phyloP scores from a whole-genome alignment of 192 early-diverging fungal species.

The Coemansia sp. region DNA sequence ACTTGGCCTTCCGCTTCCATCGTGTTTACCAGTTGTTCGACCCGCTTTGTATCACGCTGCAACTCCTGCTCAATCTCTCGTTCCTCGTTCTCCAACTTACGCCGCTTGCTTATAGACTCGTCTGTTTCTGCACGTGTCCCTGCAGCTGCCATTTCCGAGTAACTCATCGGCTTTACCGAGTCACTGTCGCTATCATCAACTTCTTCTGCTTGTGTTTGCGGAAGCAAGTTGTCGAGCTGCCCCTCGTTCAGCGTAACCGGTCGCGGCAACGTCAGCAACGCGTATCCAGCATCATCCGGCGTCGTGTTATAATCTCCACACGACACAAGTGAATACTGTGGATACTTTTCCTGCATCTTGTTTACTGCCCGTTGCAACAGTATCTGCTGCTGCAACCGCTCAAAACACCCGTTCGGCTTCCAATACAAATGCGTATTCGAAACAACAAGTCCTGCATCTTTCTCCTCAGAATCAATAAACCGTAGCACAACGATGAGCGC shows the following conservation, averaged over 20 bases:
- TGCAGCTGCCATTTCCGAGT: conserved; percentile 24
- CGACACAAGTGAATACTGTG: conserved; percentile 17
- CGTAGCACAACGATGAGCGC: conserved; percentile 34
- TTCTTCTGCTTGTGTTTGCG: conserved; percentile 6
- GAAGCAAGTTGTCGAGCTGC: conserved; percentile 52
- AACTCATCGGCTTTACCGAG: conserved; percentile 14
- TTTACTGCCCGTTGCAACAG: conserved; percentile 24
- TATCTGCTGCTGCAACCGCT: conserved; percentile 53
- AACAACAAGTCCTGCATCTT: conserved; percentile 11
- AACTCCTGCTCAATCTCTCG: conserved; percentile 22
- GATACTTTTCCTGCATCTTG: conserved; percentile 31
- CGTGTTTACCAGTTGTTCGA: conserved; percentile 15
- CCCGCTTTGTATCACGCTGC: conserved; percentile 27
- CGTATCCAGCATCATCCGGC: conserved; percentile 61
- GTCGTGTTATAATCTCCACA: conserved; percentile 62
- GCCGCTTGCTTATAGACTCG: conserved; percentile 16
- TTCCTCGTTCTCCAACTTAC: conserved; percentile 33
- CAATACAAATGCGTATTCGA: conserved; percentile 53
- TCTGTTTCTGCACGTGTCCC: conserved; percentile 21
- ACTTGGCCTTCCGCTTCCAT: conserved; percentile 26
- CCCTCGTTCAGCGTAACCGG: conserved; percentile 51
- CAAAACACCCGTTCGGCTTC: conserved; percentile 41
- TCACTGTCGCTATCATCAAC: conserved; percentile 10
- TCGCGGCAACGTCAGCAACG: conserved; percentile 54
- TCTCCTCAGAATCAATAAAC: not conserved